Conservation (phyloP, 257 asterid genomes). For the Nicotiana attenuata region DNA sequence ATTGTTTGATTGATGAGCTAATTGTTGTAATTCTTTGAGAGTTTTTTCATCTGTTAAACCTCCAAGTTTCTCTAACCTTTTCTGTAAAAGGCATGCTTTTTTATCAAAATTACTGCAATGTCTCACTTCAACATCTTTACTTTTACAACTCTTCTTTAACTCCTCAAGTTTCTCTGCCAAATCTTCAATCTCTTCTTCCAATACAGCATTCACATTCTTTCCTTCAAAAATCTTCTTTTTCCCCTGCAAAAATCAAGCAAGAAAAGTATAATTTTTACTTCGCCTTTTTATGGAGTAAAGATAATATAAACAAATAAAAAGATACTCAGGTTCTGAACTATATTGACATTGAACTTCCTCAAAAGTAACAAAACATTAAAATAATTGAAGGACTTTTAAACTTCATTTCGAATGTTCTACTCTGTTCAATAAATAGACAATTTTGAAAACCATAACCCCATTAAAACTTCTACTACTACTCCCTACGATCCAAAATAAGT, state of each 20-base stretch:
- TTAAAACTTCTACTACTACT: neutral
- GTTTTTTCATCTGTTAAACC: constrained; percentile 28
- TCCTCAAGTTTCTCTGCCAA: constrained; percentile 50
- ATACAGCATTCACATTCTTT: constrained; percentile 37
- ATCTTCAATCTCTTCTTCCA: constrained; percentile 68
- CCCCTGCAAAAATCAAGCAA: constrained; percentile 38
- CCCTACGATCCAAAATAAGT: too few species aligned
- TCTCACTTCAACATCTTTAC: constrained; percentile 22
- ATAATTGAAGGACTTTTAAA: neutral
- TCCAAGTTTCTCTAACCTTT: constrained; percentile 44
- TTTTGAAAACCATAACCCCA: neutral
- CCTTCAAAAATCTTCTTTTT: constrained; percentile 56
- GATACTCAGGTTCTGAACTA: neutral
- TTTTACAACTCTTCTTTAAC: constrained; percentile 35
- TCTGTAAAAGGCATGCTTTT: constrained; percentile 50
- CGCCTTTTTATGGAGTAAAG: neutral
- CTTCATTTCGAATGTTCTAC: neutral
- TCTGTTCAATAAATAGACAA: neutral
- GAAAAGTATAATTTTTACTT: neutral
- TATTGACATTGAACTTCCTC: neutral
- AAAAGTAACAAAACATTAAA: neutral
- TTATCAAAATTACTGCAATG: constrained; percentile 57
- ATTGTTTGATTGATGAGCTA: constrained; percentile 23
- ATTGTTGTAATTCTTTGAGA: constrained; percentile 23
- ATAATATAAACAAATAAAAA: neutral